These are phyloP conservation scores for Salinomyces thailandicus DNA, from an alignment of 2,329 filamentous ascomycete genomes.

Conservation along the genomic window DNA sequence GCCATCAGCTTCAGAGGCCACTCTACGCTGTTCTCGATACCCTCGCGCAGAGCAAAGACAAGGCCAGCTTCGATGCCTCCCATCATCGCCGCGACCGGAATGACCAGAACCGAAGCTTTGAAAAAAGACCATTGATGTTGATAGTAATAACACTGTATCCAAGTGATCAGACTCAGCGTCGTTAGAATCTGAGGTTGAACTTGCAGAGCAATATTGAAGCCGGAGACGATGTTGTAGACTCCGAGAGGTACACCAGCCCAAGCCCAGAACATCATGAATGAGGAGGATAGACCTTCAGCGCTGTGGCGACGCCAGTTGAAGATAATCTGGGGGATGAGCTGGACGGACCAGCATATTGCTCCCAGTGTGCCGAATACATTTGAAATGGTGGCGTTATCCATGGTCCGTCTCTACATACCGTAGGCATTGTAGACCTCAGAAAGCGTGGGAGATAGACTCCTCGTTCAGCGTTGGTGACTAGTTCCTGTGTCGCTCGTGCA, in stretches of 20 bases:
- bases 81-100: slow-evolving; percentile 46
- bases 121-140: slow-evolving; percentile 45
- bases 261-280: slow-evolving; percentile 65
- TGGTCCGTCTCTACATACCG: too few species aligned
- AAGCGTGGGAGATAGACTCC: too few species aligned
- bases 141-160: slow-evolving; percentile 48
- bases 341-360: slow-evolving; percentile 56
- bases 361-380: slow-evolving; percentile 51
- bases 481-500: too few species aligned
- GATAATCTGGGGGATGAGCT: slow-evolving; percentile 59
- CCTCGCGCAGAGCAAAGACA: slow-evolving; percentile 45
- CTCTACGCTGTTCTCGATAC: slow-evolving; percentile 33
- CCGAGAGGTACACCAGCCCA: slow-evolving; percentile 58
- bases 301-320: slow-evolving; percentile 58
- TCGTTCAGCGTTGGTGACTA: too few species aligned
- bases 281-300: slow-evolving; percentile 53
- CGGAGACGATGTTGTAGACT: slow-evolving; percentile 46
- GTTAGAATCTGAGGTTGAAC: slow-evolving; percentile 50
- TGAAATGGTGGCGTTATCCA: slow-evolving; percentile 47
- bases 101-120: slow-evolving; percentile 40
- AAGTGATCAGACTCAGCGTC: slow-evolving; percentile 41
- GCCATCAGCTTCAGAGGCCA: slow-evolving; percentile 62
- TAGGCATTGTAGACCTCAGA: too few species aligned
- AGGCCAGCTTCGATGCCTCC: slow-evolving; percentile 49
- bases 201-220: slow-evolving; percentile 43